Evolutionary conservation across 352 stramenopile species (phyloP), one percentile per base, ranked within the genome.

Genomic region (Vaucheria bursata): DNA sequence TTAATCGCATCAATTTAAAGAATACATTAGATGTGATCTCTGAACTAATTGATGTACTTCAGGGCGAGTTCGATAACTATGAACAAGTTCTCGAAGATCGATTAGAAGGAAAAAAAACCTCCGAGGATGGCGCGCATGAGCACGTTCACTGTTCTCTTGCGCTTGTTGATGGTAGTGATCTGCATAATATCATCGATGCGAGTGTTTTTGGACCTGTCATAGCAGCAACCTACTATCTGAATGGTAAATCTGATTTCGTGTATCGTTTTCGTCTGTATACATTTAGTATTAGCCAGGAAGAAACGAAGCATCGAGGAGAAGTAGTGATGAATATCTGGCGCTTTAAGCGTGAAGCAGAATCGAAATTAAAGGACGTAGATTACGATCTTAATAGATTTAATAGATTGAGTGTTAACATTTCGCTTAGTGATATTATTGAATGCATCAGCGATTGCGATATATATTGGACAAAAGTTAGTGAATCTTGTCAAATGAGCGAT

Each of bases 1-100:
- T n/a, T n/a, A n/a, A n/a, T n/a, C n/a, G n/a, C n/a, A n/a, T n/a
- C n/a, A n/a, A n/a, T n/a, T n/a, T n/a, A n/a, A n/a, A n/a, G n/a
- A n/a, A n/a, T n/a, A n/a, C n/a, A n/a, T n/a, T n/a, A 50, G 39
- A 5, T 12, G 39, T 82, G 53, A 33, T 78, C n/a, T 5, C 38
- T 52, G 77, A 82, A 8, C 66, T 82, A 35, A 70, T 82, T 6
- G n/a, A 71, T 29, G 52, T 65, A 32, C 79, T 82, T 49, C 69
- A 82, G 40, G 77, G 77, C 2, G 77, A 82, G 4, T 82, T 82
- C 40, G 77, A 82, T 33, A 82, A 82, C 59, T 82, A 82, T 73
- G 35, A 82, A n/a, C 77, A 82, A 68, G 77, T 82, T 8, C 37
- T 82, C 4, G 77, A 49, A 33, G 77, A 82, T 37, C 68, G 71